Evolutionary conservation across 768 basidiomycete genomes (phyloP), one percentile per base, ranked within the genome.

Genomic region (Leccinum subtestaceum): DNA sequence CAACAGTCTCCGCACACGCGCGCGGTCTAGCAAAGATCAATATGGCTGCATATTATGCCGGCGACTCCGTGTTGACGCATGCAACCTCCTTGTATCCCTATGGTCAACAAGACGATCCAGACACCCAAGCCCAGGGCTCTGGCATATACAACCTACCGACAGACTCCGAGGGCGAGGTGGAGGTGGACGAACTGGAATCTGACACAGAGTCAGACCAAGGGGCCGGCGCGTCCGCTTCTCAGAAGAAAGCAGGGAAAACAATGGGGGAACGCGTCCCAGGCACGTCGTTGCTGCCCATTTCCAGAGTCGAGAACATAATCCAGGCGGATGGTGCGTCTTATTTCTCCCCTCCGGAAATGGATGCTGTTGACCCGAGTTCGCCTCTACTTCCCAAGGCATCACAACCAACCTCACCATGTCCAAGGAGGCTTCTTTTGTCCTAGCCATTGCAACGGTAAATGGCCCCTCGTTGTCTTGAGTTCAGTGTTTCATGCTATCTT

Each of bases 361-460:
- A 21, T 50, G 31, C 50, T 40, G 53, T 57, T 63, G 59, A 70
- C 63, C 61, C 62, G 61, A 59, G 55, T 59, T 54, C 53, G 25
- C 53, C 58, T 45, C 25, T 32, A n/a, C 57, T 54, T 49, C 62
- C 56, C 21, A 64, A 86, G 84, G 85, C 43, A 80, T 83, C 46
- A 83, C 81, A 36, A 81, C 83, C 4, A 81, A 78, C 59, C 76
- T 91, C 65, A 82, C 85, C 11, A 75, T 91, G 71, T 91, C 89
- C 12, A 90, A 85, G 64, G 89, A 91, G 68, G 89, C 85, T 1
- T 73, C 86, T 7, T 93, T 88, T 65, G 72, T 92, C 58, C 72
- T 94, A 23, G 86, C 90, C 10, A 75, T 88, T 60, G 91, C 91
- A 51, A 87, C 92, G 40, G 93, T 93, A 56, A 62, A 76, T 70